These are phyloP conservation scores for Nemania sp. DNA, from an alignment of 2,329 filamentous ascomycete genomes.

Conservation along the genomic window DNA sequence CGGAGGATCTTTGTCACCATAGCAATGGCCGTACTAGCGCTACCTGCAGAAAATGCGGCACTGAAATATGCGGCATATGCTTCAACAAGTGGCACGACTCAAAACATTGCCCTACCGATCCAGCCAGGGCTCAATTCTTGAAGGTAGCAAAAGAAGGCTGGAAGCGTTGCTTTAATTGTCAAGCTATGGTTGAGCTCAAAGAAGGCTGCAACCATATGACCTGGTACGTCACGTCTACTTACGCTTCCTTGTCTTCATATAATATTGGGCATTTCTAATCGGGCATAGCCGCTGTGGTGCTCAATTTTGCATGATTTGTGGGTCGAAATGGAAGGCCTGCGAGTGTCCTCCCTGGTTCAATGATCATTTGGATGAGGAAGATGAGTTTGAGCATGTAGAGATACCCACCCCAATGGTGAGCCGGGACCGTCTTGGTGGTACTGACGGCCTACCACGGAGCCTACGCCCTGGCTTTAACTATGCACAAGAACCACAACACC, in stretches of 20 bases:
- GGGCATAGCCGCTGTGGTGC: constrained; percentile 74
- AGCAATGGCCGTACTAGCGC: constrained; percentile 73
- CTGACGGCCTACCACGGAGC: constrained; percentile 46
- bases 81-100: constrained; percentile 79
- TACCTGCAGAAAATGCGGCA: constrained; percentile 77
- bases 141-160: constrained; percentile 76
- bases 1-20: constrained; percentile 70
- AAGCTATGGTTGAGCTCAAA: constrained; percentile 78
- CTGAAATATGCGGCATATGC: constrained; percentile 79
- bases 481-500: constrained; percentile 52
- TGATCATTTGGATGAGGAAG: constrained; percentile 66
- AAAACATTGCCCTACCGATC: constrained; percentile 77
- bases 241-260: constrained; percentile 5
- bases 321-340: constrained; percentile 83
- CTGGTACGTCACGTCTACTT: constrained; percentile 73
- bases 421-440: constrained; percentile 51
- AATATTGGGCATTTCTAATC: constrained; percentile 41
- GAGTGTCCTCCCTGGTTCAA: constrained; percentile 86
- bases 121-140: constrained; percentile 72
- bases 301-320: constrained; percentile 90
- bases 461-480: constrained; percentile 45
- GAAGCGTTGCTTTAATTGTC: constrained; percentile 82
- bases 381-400: constrained; percentile 66
- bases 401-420: constrained; percentile 56
- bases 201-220: constrained; percentile 92